phyloP scores from a whole-genome alignment of 2,329 filamentous ascomycete species.

The Xylariaceae sp. region DNA sequence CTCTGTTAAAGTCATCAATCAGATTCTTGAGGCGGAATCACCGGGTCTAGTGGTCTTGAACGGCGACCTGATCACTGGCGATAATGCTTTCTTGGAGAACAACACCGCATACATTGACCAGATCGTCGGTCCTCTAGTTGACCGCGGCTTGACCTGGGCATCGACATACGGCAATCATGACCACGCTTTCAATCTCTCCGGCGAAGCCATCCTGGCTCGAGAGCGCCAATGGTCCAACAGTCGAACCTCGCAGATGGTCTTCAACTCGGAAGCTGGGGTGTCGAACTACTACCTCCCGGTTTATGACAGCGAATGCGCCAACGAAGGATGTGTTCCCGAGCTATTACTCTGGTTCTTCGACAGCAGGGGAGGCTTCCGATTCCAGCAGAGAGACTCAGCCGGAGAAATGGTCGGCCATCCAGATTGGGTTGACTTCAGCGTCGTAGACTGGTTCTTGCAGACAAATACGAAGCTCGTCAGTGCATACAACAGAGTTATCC shows the following conservation, averaged over 20 bases:
- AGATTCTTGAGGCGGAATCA: constrained; percentile 58
- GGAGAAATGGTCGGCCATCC: constrained; percentile 40
- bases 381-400: constrained; percentile 41
- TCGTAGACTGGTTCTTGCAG: constrained; percentile 49
- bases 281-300: constrained; percentile 54
- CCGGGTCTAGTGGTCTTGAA: constrained; percentile 69
- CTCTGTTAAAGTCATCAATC: constrained; percentile 58
- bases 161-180: constrained; percentile 76
- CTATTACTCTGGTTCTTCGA: constrained; percentile 75
- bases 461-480: constrained; percentile 37
- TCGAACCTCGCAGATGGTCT: constrained; percentile 46
- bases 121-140: constrained; percentile 60
- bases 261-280: constrained; percentile 39
- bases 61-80: constrained; percentile 72
- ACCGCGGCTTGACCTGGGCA: constrained; percentile 61
- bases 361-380: constrained; percentile 59
- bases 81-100: constrained; percentile 60
- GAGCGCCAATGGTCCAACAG: constrained; percentile 44
- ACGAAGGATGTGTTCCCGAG: constrained; percentile 40
- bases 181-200: constrained; percentile 59
- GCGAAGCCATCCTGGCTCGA: constrained; percentile 45
- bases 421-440: constrained; percentile 49
- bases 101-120: constrained; percentile 60
- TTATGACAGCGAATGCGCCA: constrained; percentile 40
- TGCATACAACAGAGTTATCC: constrained; percentile 41